phyloP scores from a whole-genome alignment of 2,329 filamentous ascomycete genomes.

The Thermoascus crustaceus region DNA sequence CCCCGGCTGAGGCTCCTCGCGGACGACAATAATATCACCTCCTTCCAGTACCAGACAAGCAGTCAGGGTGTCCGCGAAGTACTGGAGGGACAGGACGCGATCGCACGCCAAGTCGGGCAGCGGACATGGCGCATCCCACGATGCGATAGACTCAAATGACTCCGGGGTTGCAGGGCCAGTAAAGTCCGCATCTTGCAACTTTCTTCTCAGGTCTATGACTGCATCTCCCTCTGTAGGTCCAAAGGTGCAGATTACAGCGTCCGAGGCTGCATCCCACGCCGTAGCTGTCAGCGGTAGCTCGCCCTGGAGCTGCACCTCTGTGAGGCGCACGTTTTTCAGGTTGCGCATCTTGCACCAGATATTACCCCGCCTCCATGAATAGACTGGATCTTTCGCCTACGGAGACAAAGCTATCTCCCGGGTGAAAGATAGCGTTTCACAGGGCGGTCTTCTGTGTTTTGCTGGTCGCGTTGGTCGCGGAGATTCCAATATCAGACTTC shows the following conservation, averaged over 20 bases:
- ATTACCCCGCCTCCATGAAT: slow-evolving; percentile 31
- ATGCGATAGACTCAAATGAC: slow-evolving; percentile 53
- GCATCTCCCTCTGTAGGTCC: slow-evolving; percentile 65
- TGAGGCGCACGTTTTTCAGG: slow-evolving; percentile 67
- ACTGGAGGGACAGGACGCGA: slow-evolving; percentile 68
- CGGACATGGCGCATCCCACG: slow-evolving; percentile 82
- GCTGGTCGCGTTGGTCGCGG: slow-evolving; percentile 5
- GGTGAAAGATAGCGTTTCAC: background rate
- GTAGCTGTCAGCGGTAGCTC: slow-evolving; percentile 62
- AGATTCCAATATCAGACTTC: slow-evolving; percentile 18
- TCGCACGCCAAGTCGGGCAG: slow-evolving; percentile 68
- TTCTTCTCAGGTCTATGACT: slow-evolving; percentile 63
- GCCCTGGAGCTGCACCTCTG: slow-evolving; percentile 53
- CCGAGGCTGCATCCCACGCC: slow-evolving; percentile 75
- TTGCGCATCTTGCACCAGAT: slow-evolving; percentile 63
- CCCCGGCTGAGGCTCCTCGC: slow-evolving; percentile 58
- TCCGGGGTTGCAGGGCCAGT: slow-evolving; percentile 34
- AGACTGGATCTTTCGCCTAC: slow-evolving; percentile 5
- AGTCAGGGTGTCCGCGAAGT: slow-evolving; percentile 71
- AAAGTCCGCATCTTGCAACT: slow-evolving; percentile 26
- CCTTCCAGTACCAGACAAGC: slow-evolving; percentile 79
- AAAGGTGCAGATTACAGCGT: slow-evolving; percentile 73
- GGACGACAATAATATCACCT: slow-evolving; percentile 81
- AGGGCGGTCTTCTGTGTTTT: background rate
- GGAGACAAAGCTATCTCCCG: slow-evolving; percentile 4